These are phyloP conservation scores for Eucalyptus regnans DNA, from an alignment of 345 rosid genomes.

Conservation along the genomic window DNA sequence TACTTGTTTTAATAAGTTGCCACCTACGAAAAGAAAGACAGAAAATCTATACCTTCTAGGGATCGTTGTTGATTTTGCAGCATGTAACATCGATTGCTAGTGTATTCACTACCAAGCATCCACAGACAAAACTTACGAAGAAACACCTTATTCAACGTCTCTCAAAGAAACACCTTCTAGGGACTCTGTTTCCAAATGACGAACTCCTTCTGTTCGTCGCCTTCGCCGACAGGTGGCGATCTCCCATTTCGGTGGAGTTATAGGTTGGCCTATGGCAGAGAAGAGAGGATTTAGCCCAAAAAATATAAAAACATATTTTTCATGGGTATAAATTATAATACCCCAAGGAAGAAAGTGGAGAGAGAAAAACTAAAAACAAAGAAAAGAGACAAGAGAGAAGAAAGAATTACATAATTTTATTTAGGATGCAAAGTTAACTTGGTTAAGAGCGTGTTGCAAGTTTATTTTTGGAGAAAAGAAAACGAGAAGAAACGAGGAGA, in stretches of 20 bases:
- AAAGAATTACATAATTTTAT: too few species aligned
- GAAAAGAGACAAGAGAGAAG: neutral
- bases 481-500: neutral
- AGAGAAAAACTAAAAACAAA: neutral
- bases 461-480: too few species aligned
- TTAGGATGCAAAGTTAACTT: too few species aligned
- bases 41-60: neutral
- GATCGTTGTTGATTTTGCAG: neutral
- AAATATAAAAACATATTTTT: too few species aligned
- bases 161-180: neutral
- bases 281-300: too few species aligned
- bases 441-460: too few species aligned
- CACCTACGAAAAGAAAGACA: too few species aligned
- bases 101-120: neutral
- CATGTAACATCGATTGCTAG: accelerated
- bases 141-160: too few species aligned
- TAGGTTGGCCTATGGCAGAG: neutral
- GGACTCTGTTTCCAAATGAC: neutral
- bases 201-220: neutral
- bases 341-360: neutral
- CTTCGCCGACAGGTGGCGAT: neutral
- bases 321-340: too few species aligned
- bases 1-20: too few species aligned
- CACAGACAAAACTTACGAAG: neutral
- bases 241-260: neutral